These are phyloP conservation scores for Diplocarpon mali DNA, from an alignment of 2,329 filamentous ascomycete genomes.

Conservation along the genomic window DNA sequence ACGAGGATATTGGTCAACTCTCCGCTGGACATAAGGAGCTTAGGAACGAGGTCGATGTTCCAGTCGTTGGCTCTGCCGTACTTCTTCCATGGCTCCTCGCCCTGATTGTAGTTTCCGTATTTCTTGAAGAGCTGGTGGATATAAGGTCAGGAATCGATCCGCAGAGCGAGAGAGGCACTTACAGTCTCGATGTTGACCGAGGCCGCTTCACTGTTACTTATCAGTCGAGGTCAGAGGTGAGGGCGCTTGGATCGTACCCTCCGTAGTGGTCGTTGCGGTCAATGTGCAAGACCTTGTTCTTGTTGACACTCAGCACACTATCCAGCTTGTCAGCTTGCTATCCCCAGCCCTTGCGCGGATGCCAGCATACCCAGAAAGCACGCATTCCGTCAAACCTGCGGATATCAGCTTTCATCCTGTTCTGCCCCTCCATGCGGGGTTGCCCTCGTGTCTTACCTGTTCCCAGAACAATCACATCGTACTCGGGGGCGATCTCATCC, in stretches of 20 bases:
- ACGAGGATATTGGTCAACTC: conserved; percentile 98
- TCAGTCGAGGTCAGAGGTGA: conserved; percentile 15
- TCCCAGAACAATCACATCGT: conserved; percentile 97
- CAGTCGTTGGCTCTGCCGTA: conserved; percentile 95
- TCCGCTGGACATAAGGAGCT: conserved; percentile 97
- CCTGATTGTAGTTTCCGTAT: conserved; percentile 70
- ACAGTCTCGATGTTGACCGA: conserved; percentile 95
- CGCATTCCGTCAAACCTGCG: conserved; percentile 91
- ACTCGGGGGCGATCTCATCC: conserved; percentile 97
- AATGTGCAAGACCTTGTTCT: conserved; percentile 98
- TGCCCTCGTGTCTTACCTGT: conserved; percentile 55
- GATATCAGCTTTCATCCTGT: conserved; percentile 20
- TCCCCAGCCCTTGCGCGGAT: neutral
- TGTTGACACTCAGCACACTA: conserved; percentile 93
- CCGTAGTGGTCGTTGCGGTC: conserved; percentile 98
- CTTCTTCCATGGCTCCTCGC: conserved; percentile 94
- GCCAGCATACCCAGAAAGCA: conserved; percentile 75
- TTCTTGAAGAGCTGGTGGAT: conserved; percentile 77
- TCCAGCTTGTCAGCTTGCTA: conserved; percentile 16
- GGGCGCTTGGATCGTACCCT: conserved; percentile 46
- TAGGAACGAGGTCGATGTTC: conserved; percentile 98
- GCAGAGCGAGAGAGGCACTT: conserved; percentile 28
- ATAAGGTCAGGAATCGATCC: conserved; percentile 26
- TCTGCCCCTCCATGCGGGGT: conserved; percentile 30
- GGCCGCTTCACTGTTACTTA: conserved; percentile 64